These are phyloP conservation scores for Colletotrichum graminicola DNA, from an alignment of 2,329 filamentous ascomycete species.

Conservation along the genomic window DNA sequence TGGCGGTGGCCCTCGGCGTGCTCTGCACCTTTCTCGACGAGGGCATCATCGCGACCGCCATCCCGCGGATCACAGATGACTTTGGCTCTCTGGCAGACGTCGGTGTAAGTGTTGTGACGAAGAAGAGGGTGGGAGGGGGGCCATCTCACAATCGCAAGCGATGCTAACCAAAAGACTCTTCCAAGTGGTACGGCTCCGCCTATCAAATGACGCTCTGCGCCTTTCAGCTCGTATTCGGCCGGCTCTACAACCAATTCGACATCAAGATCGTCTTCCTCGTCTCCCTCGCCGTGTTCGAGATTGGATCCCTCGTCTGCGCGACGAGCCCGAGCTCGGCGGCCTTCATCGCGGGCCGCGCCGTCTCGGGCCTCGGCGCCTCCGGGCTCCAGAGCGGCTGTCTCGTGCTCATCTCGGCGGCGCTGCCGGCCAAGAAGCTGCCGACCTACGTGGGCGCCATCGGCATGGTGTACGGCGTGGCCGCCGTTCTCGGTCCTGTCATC, in stretches of 20 bases:
- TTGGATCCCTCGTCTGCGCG: conserved; percentile 52
- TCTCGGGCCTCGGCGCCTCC: conserved; percentile 52
- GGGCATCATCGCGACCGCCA: conserved; percentile 53
- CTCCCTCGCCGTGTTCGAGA: conserved; percentile 49
- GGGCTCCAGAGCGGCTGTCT: conserved; percentile 44
- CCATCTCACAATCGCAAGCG: no score
- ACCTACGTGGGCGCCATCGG: conserved; percentile 26
- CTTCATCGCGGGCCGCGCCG: conserved; percentile 54
- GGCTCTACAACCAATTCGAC: conserved; percentile 49
- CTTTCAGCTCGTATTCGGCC: conserved; percentile 48
- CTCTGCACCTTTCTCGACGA: conserved; percentile 31
- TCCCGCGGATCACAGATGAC: conserved; percentile 50
- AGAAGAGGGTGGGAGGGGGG: no score
- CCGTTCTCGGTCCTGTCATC: conserved; percentile 25
- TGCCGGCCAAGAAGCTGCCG: conserved; percentile 29
- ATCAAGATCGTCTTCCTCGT: conserved; percentile 48
- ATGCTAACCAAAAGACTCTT: no score
- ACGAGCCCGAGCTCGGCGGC: conserved; percentile 51
- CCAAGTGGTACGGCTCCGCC: conserved; percentile 49
- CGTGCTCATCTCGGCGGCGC: conserved; percentile 31
- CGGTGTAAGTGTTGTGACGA: conserved; percentile 45
- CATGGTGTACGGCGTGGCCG: conserved; percentile 35
- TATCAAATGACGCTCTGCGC: conserved; percentile 47
- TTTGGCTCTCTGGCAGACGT: conserved; percentile 58
- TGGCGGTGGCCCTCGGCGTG: conserved; percentile 22